Conservation (phyloP, 2,329 filamentous ascomycete species). For the Nemania sp. region DNA sequence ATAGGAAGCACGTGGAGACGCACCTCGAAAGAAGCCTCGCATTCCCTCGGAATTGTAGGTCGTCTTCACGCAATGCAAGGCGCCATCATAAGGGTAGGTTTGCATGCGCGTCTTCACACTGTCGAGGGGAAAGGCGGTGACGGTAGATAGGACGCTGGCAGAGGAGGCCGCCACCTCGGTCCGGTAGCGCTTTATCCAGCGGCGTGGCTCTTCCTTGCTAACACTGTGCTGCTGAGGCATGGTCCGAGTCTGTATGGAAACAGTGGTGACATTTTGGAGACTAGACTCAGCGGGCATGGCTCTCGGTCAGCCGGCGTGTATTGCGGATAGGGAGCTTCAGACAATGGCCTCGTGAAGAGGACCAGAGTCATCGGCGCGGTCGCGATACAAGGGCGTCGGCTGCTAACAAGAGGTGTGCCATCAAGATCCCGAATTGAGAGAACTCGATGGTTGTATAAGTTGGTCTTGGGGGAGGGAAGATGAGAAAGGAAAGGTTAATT, state of each 20-base stretch:
- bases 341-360: conserved; percentile 63
- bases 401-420: conserved; percentile 65
- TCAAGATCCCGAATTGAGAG: conserved; percentile 57
- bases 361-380: conserved; percentile 71
- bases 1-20: conserved; percentile 40
- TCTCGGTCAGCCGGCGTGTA: conserved; percentile 52
- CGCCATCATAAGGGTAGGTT: conserved; percentile 82
- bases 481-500: conserved; percentile 25
- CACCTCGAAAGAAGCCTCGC: conserved; percentile 84
- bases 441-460: conserved; percentile 43
- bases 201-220: conserved; percentile 51
- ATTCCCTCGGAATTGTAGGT: conserved; percentile 81
- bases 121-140: conserved; percentile 86
- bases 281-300: conserved; percentile 56
- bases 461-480: conserved; percentile 9
- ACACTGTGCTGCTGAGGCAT: conserved; percentile 55
- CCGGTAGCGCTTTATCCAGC: conserved; percentile 79
- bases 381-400: conserved; percentile 62
- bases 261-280: conserved; percentile 59
- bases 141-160: conserved; percentile 81
- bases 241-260: conserved; percentile 56
- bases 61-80: conserved; percentile 77
- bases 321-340: conserved; percentile 57
- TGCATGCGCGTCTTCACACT: conserved; percentile 93
- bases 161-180: conserved; percentile 83